Conservation (phyloP, 2,329 filamentous ascomycete species). For the Alternaria incomplexa region DNA sequence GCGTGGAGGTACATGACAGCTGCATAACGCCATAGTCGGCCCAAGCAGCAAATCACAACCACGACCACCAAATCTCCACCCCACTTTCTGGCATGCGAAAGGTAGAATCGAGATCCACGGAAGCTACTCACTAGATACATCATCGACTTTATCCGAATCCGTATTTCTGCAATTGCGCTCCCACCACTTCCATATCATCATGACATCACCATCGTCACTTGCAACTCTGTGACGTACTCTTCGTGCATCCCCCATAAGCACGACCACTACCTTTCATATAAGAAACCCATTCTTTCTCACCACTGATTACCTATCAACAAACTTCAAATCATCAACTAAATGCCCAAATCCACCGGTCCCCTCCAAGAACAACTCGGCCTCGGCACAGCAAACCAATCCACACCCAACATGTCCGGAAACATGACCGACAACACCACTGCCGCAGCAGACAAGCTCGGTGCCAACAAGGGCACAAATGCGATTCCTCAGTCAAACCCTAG, state of each 20-base stretch:
- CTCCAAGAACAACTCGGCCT: slow-evolving; percentile 26
- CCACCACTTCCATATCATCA: slow-evolving; percentile 18
- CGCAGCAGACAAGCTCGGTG: slow-evolving; percentile 37
- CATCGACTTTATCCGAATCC: slow-evolving; percentile 7
- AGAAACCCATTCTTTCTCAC: neutral
- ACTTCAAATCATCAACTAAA: neutral
- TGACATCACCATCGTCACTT: slow-evolving; percentile 21
- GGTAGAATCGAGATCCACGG: neutral
- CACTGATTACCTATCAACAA: no score
- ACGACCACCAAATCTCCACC: neutral
- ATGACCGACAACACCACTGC: slow-evolving; percentile 31
- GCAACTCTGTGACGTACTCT: slow-evolving; percentile 5
- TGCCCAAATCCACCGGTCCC: slow-evolving; percentile 34
- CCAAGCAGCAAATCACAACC: neutral
- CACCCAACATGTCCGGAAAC: slow-evolving; percentile 9
- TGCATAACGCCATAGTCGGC: neutral
- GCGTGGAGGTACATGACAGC: slow-evolving; percentile 1
- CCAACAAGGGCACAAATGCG: slow-evolving; percentile 37
- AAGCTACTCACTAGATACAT: slow-evolving; percentile 15
- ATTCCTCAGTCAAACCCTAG: slow-evolving; percentile 43
- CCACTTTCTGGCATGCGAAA: neutral
- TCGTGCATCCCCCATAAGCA: neutral
- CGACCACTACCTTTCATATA: neutral
- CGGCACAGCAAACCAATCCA: slow-evolving; percentile 14
- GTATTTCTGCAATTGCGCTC: neutral